Evolutionary conservation across 805 yeast genomes (phyloP), one percentile per base, ranked within the genome.

Genomic region (Cyberlindnera xishuangbannaensis): DNA sequence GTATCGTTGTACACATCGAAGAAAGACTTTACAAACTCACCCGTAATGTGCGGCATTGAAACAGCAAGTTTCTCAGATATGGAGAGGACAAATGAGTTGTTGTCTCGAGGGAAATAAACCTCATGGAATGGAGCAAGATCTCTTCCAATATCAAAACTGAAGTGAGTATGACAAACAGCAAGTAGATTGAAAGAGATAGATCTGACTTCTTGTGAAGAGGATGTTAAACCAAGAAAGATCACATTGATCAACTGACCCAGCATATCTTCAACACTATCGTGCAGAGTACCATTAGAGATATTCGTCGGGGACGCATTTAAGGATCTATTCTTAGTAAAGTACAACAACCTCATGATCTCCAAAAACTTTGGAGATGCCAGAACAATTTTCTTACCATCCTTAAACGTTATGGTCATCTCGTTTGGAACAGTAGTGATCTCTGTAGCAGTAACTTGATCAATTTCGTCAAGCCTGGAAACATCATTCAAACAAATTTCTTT

Each of bases 271-370:
- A 50, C 45, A 15, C 47, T 45, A 19, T 56, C 61, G 5, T 50
- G 44, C 6, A 40, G 14, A 9, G 39, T 37, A 16, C 34, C 37
- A 4, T 40, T 35, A 7, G 36, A 18, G 9, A 29, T n/a, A 1
- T 40, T 39, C 18, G 39, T 28, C 14, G 39, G 25, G 6, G 39
- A 12, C 6, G 44, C 25, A 31, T 66, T 68, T 23, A 62, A 65
- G 17, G 64, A 57, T 48, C 73, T 67, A 14, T 76, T 76, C 34
- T 79, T 75, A 0, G 86, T 72, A 46, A 78, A 80, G 45, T 80
- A 78, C 25, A 83, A 54, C 40, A 81, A 71, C 44, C 87, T 64
- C 58, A 83, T 69, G n/a, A 83, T 78, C 45, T 82, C 90, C 34
- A 71, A 51, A 42, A 65, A 69, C 45, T 73, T 74, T 2, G 67